Evolutionary conservation across 208 protist species (phyloP).

Genomic region (Trypanosoma mega): DNA sequence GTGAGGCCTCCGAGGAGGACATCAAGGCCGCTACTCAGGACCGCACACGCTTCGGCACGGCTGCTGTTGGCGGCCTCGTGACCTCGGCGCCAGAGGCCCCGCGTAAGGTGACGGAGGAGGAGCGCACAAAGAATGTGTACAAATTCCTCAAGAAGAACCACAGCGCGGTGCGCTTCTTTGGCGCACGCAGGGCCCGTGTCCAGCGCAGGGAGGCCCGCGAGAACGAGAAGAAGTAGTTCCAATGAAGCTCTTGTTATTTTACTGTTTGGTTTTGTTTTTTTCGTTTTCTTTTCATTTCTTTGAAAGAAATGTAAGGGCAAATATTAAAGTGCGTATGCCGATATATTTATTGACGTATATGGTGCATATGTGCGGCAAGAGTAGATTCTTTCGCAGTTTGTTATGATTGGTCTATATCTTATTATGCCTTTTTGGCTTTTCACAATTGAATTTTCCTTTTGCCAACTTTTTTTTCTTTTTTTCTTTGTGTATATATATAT

Average conservation of each 20-base stretch:
- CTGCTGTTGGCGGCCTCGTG: conserved; percentile 67
- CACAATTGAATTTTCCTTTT: conserved; percentile 6
- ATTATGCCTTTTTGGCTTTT: not conserved
- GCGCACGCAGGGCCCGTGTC: conserved; percentile 79
- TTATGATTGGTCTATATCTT: too few relatives aligned
- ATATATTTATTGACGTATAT: too few relatives aligned
- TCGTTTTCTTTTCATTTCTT: conserved; percentile 18
- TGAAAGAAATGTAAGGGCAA: conserved; percentile 11
- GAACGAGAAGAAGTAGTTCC: conserved; percentile 50
- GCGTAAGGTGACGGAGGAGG: conserved; percentile 78
- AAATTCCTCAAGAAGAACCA: conserved; percentile 90
- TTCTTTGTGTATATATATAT: not conserved
- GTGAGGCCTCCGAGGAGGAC: conserved; percentile 71
- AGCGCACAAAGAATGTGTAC: conserved; percentile 89
- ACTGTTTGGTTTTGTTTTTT: conserved; percentile 14
- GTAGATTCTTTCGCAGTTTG: too few relatives aligned
- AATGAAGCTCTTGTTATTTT: conserved; percentile 23
- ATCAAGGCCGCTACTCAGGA: conserved; percentile 75
- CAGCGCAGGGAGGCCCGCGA: conserved; percentile 81
- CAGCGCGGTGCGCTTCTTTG: conserved; percentile 91
- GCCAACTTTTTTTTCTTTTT: conserved; percentile 10
- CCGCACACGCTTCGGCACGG: conserved; percentile 65
- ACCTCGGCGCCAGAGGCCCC: conserved; percentile 49
- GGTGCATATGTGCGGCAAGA: too few relatives aligned
- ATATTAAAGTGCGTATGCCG: too few relatives aligned